These are phyloP conservation scores for Arthrinium phaeospermum DNA, from an alignment of 2,329 filamentous ascomycete species.

Conservation along the genomic window DNA sequence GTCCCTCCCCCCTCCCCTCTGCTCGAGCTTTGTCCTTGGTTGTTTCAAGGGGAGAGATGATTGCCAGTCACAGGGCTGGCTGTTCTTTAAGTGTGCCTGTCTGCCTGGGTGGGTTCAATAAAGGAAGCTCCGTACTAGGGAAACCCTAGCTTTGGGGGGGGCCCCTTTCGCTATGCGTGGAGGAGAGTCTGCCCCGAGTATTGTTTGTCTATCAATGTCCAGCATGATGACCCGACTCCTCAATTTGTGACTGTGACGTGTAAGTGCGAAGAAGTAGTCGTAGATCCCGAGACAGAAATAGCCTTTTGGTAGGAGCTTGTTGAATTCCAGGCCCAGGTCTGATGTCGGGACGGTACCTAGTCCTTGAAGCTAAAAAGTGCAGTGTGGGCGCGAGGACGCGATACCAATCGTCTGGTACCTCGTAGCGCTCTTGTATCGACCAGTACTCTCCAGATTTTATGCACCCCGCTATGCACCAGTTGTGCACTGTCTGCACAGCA, in stretches of 20 bases:
- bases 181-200: neutral
- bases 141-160: neutral
- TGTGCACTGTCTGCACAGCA: neutral
- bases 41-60: slow-evolving; percentile 1
- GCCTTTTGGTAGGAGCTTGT: neutral
- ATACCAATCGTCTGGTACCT: neutral
- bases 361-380: neutral
- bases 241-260: slow-evolving; percentile 1
- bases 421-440: neutral
- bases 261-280: neutral
- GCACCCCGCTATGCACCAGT: neutral
- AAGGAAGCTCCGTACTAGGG: slow-evolving; percentile 9
- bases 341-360: neutral
- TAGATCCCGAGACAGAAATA: neutral
- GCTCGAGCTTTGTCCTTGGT: neutral
- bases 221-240: neutral
- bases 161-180: neutral
- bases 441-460: neutral
- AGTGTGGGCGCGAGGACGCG: neutral
- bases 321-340: neutral
- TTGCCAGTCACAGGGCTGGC: neutral
- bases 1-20: neutral
- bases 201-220: neutral
- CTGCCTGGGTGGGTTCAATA: neutral
- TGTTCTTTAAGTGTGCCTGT: neutral